Percentiles rank a stretch among this genome's conserved stretches.
phyloP scores from a whole-genome alignment of 2,329 filamentous ascomycete species.

The Magnaporthiopsis incrustans region DNA sequence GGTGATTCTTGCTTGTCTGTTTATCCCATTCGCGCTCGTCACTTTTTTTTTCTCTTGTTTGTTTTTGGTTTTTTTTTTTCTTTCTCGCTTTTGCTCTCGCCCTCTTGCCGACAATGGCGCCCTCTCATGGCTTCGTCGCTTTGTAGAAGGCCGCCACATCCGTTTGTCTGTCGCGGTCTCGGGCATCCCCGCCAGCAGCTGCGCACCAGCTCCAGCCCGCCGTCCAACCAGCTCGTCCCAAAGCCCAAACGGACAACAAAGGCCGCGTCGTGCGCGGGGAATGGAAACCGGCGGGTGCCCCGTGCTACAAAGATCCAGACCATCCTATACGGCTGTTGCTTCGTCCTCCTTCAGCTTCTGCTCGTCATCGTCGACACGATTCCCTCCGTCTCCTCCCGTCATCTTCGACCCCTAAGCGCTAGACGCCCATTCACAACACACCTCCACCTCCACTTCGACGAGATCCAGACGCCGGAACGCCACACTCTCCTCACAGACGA shows the following conservation, averaged over 20 bases:
- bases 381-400: not conserved
- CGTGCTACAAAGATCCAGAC: not conserved
- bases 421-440: not conserved
- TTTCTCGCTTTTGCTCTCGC: not conserved
- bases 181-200: not conserved
- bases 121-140: slow-evolving; percentile 4
- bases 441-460: not conserved
- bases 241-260: not conserved
- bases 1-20: not conserved
- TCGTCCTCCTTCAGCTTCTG: not conserved
- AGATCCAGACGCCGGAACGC: not conserved
- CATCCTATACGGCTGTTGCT: too few species aligned
- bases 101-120: slow-evolving; percentile 3
- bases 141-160: not conserved
- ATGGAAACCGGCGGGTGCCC: not conserved
- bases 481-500: not conserved
- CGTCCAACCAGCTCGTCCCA: not conserved
- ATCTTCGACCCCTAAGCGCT: not conserved
- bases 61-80: slow-evolving; percentile 1
- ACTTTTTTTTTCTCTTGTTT: not conserved
- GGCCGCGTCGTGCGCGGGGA: not conserved
- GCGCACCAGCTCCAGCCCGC: not conserved
- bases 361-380: not conserved
- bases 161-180: slow-evolving; percentile 10
- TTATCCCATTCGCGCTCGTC: not conserved